These are phyloP conservation scores for Globisporangium emineosum DNA, from an alignment of 352 stramenopile species.

Conservation along the genomic window DNA sequence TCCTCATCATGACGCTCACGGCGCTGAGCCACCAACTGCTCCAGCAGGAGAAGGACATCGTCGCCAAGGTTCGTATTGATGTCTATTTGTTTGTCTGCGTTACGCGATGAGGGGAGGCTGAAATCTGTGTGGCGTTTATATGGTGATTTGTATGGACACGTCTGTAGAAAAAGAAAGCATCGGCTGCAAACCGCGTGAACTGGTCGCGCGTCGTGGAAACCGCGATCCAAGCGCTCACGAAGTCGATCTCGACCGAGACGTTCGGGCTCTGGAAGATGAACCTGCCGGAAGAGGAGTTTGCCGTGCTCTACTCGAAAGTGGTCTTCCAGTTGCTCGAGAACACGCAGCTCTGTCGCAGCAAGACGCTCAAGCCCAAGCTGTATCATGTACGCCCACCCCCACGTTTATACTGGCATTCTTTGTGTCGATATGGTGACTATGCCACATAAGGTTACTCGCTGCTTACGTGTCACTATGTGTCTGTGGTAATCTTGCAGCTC, in stretches of 20 bases:
- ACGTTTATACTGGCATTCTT: background rate
- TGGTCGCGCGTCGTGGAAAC: constrained; percentile 68
- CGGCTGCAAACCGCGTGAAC: constrained; percentile 40
- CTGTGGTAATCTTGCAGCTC: constrained; percentile 26
- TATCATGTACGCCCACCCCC: constrained; percentile 43
- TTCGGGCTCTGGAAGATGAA: constrained; percentile 82
- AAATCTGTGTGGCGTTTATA: background rate
- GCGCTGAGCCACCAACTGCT: constrained; percentile 46
- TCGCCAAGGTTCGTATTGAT: constrained; percentile 34
- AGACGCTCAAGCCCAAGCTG: constrained; percentile 58
- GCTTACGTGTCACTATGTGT: no score
- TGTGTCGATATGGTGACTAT: background rate
- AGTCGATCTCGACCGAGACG: constrained; percentile 57
- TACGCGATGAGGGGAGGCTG: background rate
- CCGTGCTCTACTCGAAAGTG: constrained; percentile 67
- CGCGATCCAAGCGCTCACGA: constrained; percentile 51
- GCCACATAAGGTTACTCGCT: no score
- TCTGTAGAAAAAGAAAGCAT: constrained; percentile 31
- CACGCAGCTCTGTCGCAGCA: constrained; percentile 53
- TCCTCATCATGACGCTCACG: constrained; percentile 59
- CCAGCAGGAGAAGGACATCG: constrained; percentile 57
- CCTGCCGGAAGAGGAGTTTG: constrained; percentile 78
- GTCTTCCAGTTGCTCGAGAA: constrained; percentile 70
- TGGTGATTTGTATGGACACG: background rate
- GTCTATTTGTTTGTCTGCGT: background rate